Evolutionary conservation across 2,329 filamentous ascomycete genomes (phyloP).

Genomic region (Nigrograna mackinnonii): DNA sequence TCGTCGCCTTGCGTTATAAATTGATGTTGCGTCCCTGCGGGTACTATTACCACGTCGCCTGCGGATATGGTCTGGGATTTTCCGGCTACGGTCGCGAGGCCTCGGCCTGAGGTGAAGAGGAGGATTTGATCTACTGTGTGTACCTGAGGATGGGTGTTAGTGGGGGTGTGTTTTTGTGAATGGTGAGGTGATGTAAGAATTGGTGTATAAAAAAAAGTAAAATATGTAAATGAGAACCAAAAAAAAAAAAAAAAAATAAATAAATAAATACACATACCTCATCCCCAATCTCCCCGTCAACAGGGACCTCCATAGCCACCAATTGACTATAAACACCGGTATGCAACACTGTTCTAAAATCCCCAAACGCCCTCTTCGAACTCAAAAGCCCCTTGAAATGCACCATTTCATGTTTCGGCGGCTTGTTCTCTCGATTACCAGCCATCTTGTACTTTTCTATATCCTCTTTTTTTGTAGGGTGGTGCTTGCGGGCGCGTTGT

Average conservation of each 20-base stretch:
- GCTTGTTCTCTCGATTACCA: constrained; percentile 29
- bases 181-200: too few species aligned
- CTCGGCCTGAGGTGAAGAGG: constrained; percentile 64
- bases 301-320: constrained; percentile 67
- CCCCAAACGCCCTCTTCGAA: constrained; percentile 57
- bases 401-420: constrained; percentile 56
- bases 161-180: too few species aligned
- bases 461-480: background rate
- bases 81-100: constrained; percentile 61
- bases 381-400: constrained; percentile 62
- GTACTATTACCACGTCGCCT: constrained; percentile 63
- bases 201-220: too few species aligned
- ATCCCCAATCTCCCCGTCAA: constrained; percentile 68
- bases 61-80: constrained; percentile 61
- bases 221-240: too few species aligned
- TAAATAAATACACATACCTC: constrained; percentile 49
- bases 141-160: constrained; percentile 19
- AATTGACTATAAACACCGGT: constrained; percentile 66
- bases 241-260: background rate
- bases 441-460: constrained; percentile 19
- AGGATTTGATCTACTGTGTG: constrained; percentile 68
- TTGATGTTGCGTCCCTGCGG: constrained; percentile 68
- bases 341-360: constrained; percentile 65
- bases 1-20: constrained; percentile 65
- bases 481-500: too few species aligned